Conservation (phyloP, 1,139 yeast genomes). For the Pichia sp. region DNA sequence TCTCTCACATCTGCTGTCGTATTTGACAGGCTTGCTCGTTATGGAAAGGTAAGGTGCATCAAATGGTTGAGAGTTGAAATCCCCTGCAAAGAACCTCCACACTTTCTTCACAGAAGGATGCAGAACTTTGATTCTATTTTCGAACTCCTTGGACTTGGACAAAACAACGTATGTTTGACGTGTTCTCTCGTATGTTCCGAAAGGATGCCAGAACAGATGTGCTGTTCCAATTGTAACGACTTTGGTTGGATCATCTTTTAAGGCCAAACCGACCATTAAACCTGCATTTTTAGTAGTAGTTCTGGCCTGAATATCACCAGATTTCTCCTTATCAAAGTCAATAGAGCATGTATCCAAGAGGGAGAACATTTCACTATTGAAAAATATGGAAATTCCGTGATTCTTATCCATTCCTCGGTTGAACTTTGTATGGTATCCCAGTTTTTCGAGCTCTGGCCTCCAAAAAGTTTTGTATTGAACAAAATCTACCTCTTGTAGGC, state of each 20-base stretch:
- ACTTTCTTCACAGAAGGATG: conserved; percentile 28
- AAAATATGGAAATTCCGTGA: conserved; percentile 76
- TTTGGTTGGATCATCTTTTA: conserved; percentile 33
- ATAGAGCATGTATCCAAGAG: conserved; percentile 45
- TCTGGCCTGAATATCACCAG: conserved; percentile 42
- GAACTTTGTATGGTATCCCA: conserved; percentile 56
- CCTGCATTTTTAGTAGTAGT: conserved; percentile 70
- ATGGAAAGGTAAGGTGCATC: conserved; percentile 79
- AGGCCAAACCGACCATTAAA: conserved; percentile 48
- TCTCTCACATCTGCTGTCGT: conserved; percentile 41
- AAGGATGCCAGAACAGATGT: conserved; percentile 92
- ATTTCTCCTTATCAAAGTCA: conserved; percentile 52
- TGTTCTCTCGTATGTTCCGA: conserved; percentile 83
- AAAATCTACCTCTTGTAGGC: conserved; percentile 77
- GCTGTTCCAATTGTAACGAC: conserved; percentile 76
- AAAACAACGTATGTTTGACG: conserved; percentile 68
- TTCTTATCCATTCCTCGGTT: conserved; percentile 55
- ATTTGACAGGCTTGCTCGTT: conserved; percentile 52
- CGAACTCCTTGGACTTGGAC: conserved; percentile 48
- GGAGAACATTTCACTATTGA: conserved; percentile 38
- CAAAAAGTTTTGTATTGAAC: conserved; percentile 59
- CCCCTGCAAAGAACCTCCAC: conserved; percentile 72
- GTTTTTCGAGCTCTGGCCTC: conserved; percentile 45
- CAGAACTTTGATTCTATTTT: conserved; percentile 34
- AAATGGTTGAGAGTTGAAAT: conserved; percentile 82